Evolutionary conservation across 1,139 yeast genomes (phyloP).

Genomic region (Taphrina communis): DNA sequence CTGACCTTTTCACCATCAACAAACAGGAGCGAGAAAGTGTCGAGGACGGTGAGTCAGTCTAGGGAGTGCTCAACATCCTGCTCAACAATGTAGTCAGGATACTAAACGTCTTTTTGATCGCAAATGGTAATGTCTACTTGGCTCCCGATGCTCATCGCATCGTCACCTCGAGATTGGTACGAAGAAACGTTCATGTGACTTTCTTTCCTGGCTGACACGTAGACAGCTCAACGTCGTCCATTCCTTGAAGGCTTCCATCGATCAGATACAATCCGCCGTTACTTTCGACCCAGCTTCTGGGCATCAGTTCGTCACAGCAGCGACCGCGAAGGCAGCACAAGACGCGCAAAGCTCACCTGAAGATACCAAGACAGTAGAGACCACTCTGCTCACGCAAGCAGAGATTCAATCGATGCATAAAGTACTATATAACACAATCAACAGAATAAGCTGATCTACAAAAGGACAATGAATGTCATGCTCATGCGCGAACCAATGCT

Average conservation of each 20-base stretch:
- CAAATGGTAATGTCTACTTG: conserved; percentile 92
- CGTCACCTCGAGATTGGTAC: conserved; percentile 59
- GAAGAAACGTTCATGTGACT: neutral
- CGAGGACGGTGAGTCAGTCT: conserved; percentile 51
- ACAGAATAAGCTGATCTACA: conserved; percentile 9
- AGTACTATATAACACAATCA: conserved; percentile 21
- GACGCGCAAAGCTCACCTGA: neutral
- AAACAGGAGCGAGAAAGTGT: conserved; percentile 72
- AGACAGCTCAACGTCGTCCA: conserved; percentile 13
- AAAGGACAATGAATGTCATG: neutral
- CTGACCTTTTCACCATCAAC: conserved; percentile 88
- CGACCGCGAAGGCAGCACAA: neutral
- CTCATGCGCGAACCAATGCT: neutral
- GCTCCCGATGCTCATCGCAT: conserved; percentile 72
- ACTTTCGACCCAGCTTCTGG: conserved; percentile 22
- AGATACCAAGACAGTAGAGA: neutral
- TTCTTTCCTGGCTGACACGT: neutral
- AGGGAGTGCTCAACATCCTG: neutral
- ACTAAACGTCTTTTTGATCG: conserved; percentile 77
- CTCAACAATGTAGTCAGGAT: conserved; percentile 52
- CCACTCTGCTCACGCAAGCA: conserved; percentile 1
- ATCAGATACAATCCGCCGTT: neutral
- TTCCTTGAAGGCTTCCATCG: conserved; percentile 16
- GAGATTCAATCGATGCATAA: conserved; percentile 30
- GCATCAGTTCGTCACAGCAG: neutral